phyloP scores from a whole-genome alignment of 768 basidiomycete genomes.

The Pleurotus pulmonarius region DNA sequence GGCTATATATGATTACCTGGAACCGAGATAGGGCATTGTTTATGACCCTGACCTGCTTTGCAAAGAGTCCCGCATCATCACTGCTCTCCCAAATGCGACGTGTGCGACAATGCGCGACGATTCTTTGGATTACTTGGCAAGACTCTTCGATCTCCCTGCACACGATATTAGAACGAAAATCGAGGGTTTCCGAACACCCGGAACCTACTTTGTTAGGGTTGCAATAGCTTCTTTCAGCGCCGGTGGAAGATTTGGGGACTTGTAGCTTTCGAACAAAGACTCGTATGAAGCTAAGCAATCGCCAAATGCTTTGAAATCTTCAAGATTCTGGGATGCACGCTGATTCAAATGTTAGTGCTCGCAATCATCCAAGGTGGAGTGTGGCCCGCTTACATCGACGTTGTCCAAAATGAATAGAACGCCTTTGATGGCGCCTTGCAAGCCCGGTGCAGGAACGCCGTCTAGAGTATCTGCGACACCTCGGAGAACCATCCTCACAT shows the following conservation, averaged over 20 bases:
- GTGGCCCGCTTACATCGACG: neutral
- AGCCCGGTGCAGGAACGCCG: neutral
- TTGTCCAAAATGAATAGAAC: neutral
- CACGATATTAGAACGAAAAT: neutral
- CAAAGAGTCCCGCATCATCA: conserved; percentile 2
- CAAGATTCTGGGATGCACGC: neutral
- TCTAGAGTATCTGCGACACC: neutral
- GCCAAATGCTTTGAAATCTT: neutral
- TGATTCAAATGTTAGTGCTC: neutral
- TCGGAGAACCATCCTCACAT: conserved; percentile 9
- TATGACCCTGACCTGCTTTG: neutral
- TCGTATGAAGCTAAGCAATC: neutral
- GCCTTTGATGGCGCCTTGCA: conserved; percentile 2
- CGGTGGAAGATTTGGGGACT: neutral
- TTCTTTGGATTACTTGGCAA: neutral
- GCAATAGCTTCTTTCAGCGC: neutral
- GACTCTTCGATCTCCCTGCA: neutral
- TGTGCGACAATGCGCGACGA: conserved; percentile 3
- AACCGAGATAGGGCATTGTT: neutral
- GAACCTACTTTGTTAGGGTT: neutral
- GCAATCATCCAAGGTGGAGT: neutral
- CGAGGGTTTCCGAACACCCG: neutral
- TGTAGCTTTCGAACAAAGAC: neutral
- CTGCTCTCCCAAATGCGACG: neutral
- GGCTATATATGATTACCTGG: neutral